phyloP scores from a whole-genome alignment of 2,329 filamentous ascomycete genomes.

The Paramyrothecium roridum region DNA sequence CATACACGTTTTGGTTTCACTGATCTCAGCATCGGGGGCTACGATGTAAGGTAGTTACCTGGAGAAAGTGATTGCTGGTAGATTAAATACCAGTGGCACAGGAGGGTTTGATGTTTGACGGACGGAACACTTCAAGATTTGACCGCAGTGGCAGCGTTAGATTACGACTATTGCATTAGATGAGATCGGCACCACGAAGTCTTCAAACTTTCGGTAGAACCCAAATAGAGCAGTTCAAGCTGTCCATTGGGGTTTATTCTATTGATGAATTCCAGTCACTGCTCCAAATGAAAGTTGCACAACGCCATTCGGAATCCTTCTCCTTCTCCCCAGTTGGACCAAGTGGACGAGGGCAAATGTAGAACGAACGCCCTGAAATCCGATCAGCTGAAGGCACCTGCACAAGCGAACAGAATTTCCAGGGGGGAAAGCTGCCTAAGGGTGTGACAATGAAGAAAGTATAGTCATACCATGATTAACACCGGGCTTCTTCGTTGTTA shows the following conservation, averaged over 20 bases:
- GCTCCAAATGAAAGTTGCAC: constrained; percentile 76
- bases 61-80: no score
- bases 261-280: constrained; percentile 48
- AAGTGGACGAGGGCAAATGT: constrained; percentile 66
- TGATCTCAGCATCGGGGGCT: no score
- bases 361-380: constrained; percentile 55
- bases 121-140: no score
- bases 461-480: constrained; percentile 66
- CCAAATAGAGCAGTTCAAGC: not conserved
- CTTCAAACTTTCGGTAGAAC: constrained; percentile 6
- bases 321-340: constrained; percentile 85
- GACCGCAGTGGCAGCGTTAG: no score
- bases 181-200: constrained; percentile 6
- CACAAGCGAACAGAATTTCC: not conserved
- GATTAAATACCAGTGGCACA: no score
- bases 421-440: not conserved
- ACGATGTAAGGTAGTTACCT: no score
- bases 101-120: no score
- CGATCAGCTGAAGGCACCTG: constrained; percentile 11
- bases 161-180: no score
- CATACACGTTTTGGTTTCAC: no score
- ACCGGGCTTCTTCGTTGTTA: constrained; percentile 85
- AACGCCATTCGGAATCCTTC: constrained; percentile 81
- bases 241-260: no score
- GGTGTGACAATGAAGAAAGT: not conserved